Percentiles rank a stretch among this genome's conserved stretches.
Evolutionary conservation across 768 basidiomycete genomes (phyloP).

Genomic region (Royoungia palumana): DNA sequence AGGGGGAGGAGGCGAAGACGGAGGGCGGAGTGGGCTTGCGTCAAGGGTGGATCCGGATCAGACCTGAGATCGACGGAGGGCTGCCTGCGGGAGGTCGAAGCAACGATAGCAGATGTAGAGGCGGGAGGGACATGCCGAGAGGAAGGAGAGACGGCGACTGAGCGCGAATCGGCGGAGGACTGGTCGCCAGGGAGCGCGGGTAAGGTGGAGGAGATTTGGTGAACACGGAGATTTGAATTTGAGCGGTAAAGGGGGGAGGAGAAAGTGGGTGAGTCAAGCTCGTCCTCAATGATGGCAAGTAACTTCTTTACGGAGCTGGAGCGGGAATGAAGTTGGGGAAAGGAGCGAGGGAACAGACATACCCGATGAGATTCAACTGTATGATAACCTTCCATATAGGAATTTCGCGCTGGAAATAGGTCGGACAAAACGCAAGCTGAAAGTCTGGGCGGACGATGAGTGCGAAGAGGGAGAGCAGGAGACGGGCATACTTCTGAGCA

Average conservation of each 20-base stretch:
- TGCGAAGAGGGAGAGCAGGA: neutral
- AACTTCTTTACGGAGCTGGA: conserved; percentile 56
- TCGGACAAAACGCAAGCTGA: conserved; percentile 61
- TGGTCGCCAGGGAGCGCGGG: conserved; percentile 1
- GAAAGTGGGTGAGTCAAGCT: conserved; percentile 33
- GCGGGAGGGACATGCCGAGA: neutral
- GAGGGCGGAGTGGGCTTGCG: conserved; percentile 19
- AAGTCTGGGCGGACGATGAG: conserved; percentile 46
- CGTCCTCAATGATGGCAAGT: conserved; percentile 49
- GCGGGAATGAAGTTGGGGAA: neutral
- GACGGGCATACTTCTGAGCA: conserved; percentile 24
- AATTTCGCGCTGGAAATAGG: conserved; percentile 55
- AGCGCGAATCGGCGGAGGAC: neutral
- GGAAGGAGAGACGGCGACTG: neutral
- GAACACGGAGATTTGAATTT: conserved; percentile 14
- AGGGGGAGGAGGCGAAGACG: conserved; percentile 48
- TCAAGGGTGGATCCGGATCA: conserved; percentile 16
- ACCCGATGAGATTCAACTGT: conserved; percentile 69
- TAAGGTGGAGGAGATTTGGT: conserved; percentile 24
- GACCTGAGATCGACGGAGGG: neutral
- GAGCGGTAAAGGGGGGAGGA: neutral
- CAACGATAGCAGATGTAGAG: neutral
- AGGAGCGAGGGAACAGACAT: conserved; percentile 6
- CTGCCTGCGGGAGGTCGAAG: neutral
- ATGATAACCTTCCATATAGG: conserved; percentile 61